These are phyloP conservation scores for Rauvolfia tetraphylla DNA, from an alignment of 257 asterid genomes.

Conservation along the genomic window DNA sequence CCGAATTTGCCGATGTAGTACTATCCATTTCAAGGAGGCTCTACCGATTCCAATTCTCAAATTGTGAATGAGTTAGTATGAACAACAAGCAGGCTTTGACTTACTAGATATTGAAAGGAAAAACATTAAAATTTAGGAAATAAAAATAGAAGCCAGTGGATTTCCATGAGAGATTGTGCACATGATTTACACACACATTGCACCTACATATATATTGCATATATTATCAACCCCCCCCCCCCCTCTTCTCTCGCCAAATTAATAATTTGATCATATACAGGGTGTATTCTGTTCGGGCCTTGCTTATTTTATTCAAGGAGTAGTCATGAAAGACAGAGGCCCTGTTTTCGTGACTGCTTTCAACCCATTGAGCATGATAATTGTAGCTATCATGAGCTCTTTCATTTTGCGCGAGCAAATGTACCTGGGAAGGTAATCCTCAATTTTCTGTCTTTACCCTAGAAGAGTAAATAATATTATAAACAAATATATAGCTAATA, in stretches of 20 bases:
- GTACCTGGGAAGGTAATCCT: slow-evolving; percentile 75
- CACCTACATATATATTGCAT: neutral
- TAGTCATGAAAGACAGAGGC: slow-evolving; percentile 76
- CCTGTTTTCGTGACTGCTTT: slow-evolving; percentile 91
- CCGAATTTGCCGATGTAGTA: neutral
- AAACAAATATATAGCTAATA: slow-evolving; percentile 7
- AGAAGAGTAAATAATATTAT: slow-evolving; percentile 4
- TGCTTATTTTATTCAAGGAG: slow-evolving; percentile 83
- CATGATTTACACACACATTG: neutral
- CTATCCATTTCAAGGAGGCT: neutral
- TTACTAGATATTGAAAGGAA: neutral
- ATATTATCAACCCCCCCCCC: no score
- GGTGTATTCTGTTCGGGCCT: slow-evolving; percentile 87
- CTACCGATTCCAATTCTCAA: neutral
- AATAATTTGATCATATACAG: slow-evolving; percentile 31
- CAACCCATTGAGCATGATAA: slow-evolving; percentile 81
- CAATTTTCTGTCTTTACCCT: neutral
- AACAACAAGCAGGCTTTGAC: neutral
- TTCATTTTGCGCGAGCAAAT: slow-evolving; percentile 65
- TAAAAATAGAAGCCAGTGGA: neutral
- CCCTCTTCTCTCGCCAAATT: slow-evolving; percentile 5
- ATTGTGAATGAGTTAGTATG: neutral
- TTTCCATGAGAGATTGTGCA: neutral
- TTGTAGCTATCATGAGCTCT: slow-evolving; percentile 81
- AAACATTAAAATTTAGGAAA: neutral